These are phyloP conservation scores for Gossypium rotundifolium DNA, from an alignment of 345 rosid species.

Conservation along the genomic window DNA sequence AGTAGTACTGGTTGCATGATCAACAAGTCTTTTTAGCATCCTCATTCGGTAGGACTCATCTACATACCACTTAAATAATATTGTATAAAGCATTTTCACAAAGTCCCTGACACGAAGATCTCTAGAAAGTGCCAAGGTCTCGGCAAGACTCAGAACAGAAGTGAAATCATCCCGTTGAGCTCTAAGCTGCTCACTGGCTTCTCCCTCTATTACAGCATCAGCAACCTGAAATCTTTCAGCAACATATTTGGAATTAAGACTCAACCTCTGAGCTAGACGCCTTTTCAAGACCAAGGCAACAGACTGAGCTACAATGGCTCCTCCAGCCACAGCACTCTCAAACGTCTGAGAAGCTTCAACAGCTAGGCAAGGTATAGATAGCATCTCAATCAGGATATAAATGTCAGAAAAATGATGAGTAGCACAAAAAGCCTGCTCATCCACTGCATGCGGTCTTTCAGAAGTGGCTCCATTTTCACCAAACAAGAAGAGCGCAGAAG, in stretches of 20 bases:
- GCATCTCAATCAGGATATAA: conserved; percentile 81
- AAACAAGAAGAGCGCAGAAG: conserved; percentile 49
- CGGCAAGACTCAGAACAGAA: conserved; percentile 82
- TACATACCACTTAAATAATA: conserved; percentile 78
- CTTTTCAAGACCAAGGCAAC: conserved; percentile 85
- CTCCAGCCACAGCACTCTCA: conserved; percentile 85
- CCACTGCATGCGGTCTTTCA: conserved; percentile 43
- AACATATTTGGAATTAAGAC: conserved; percentile 42
- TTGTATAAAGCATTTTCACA: conserved; percentile 75
- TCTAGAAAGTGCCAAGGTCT: conserved; percentile 71
- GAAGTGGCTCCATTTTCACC: conserved; percentile 57
- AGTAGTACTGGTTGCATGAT: conserved; percentile 63
- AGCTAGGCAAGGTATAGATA: conserved; percentile 84
- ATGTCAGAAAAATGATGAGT: conserved; percentile 72
- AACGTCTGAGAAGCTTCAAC: conserved; percentile 86
- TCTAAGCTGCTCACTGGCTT: conserved; percentile 52
- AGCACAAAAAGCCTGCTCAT: conserved; percentile 45
- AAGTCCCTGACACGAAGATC: conserved; percentile 70
- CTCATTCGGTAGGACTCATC: conserved; percentile 70
- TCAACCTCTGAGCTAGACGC: conserved; percentile 52
- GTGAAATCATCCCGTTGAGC: conserved; percentile 66
- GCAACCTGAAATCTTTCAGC: conserved; percentile 43
- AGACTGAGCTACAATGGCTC: conserved; percentile 69
- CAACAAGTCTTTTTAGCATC: conserved; percentile 86
- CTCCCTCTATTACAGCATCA: conserved; percentile 61